Evolutionary conservation across 169 alveolate genomes (phyloP).

Genomic region (Plasmodium yoelii): DNA sequence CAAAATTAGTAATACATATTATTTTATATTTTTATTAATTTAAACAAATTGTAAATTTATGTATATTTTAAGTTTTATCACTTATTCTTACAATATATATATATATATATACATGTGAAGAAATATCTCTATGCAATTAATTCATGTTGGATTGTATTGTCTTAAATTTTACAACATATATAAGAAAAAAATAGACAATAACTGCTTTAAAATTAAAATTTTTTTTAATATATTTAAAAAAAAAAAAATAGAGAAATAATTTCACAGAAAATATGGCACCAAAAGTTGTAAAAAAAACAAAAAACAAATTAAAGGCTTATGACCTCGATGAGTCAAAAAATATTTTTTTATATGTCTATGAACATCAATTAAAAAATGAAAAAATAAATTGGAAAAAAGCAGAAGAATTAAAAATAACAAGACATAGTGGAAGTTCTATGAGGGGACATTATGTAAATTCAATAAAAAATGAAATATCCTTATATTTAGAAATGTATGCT

Average conservation of each 20-base stretch:
- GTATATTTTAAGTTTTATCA: too few relatives aligned
- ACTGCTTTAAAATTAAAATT: neutral
- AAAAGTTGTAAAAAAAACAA: slow-evolving; percentile 28
- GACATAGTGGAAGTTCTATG: slow-evolving; percentile 66
- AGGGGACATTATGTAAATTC: slow-evolving; percentile 55
- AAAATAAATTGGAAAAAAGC: slow-evolving; percentile 58
- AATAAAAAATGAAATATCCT: slow-evolving; percentile 53
- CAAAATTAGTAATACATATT: too few relatives aligned
- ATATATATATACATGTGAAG: too few relatives aligned
- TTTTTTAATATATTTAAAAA: neutral
- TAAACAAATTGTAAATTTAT: too few relatives aligned
- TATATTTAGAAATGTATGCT: slow-evolving; percentile 65
- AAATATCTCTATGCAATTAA: too few relatives aligned
- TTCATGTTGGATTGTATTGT: too few relatives aligned
- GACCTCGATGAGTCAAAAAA: slow-evolving; percentile 61
- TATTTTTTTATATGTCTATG: slow-evolving; percentile 61
- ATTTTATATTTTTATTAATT: too few relatives aligned
- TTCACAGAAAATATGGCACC: slow-evolving; percentile 25
- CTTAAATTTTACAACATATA: too few relatives aligned
- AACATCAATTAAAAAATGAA: slow-evolving; percentile 67
- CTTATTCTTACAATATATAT: too few relatives aligned
- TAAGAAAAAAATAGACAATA: neutral
- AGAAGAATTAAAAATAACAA: slow-evolving; percentile 45
- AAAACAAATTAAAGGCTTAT: slow-evolving; percentile 48
- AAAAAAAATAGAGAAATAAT: neutral